phyloP scores from a whole-genome alignment of 2,329 filamentous ascomycete species.

The Ascochyta lentis region DNA sequence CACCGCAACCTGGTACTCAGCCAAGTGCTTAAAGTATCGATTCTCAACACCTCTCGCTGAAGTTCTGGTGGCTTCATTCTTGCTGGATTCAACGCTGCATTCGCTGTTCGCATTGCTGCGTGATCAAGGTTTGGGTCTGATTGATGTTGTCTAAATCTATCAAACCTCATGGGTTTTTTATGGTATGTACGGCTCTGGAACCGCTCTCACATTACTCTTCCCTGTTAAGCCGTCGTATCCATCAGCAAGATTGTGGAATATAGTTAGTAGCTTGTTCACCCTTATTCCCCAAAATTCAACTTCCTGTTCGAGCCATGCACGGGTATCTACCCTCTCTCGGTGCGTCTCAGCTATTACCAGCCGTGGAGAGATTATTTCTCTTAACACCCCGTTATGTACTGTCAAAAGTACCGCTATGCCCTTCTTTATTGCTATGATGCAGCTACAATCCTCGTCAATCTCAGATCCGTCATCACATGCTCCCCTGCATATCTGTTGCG shows the following conservation, averaged over 20 bases:
- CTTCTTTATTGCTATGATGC: constrained; percentile 5
- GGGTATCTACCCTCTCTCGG: constrained; percentile 2
- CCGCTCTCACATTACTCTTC: too few relatives aligned
- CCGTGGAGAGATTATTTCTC: constrained; percentile 3
- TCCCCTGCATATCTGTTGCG: constrained; percentile 4
- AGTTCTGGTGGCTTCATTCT: too few relatives aligned
- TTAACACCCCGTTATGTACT: constrained; percentile 3
- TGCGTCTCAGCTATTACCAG: constrained; percentile 4
- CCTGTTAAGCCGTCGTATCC: constrained; percentile 2
- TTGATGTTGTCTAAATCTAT: too few relatives aligned
- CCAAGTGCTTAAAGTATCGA: too few relatives aligned
- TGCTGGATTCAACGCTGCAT: too few relatives aligned
- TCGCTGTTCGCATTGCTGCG: too few relatives aligned
- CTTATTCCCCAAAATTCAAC: constrained; percentile 3
- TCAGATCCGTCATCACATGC: constrained; percentile 1
- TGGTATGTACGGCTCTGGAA: too few relatives aligned
- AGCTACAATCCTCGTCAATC: constrained; percentile 1
- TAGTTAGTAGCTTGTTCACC: constrained; percentile 2
- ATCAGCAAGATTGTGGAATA: constrained; percentile 3
- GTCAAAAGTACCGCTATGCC: constrained; percentile 3
- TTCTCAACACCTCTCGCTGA: too few relatives aligned
- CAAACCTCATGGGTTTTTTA: too few relatives aligned
- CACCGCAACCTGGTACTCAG: too few relatives aligned
- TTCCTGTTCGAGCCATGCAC: constrained; percentile 2
- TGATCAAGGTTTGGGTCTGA: too few relatives aligned